A percentile compares a stretch with the other conserved stretches of the same genome.
Evolutionary conservation across 2,329 filamentous ascomycete species (phyloP).

Genomic region (Microdochium bolleyi): DNA sequence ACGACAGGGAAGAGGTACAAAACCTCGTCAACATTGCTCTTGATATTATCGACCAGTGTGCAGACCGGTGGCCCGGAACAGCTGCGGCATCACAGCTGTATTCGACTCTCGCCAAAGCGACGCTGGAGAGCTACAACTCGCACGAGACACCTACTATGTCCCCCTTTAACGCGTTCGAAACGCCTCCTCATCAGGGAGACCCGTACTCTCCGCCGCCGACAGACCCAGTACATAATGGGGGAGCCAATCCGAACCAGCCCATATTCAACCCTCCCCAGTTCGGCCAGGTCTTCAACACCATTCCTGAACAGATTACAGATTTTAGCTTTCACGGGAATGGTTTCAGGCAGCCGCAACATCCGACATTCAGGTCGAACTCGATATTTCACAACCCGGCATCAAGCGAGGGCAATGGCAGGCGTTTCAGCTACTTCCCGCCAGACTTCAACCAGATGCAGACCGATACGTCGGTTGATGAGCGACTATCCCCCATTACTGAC

Average conservation of each 20-base stretch:
- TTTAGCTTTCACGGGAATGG: constrained; percentile 35
- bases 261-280: constrained; percentile 46
- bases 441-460: constrained; percentile 33
- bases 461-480: constrained; percentile 18
- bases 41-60: constrained; percentile 70
- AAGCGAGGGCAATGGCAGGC: constrained; percentile 43
- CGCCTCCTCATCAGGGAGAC: constrained; percentile 40
- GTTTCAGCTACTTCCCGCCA: constrained; percentile 58
- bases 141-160: constrained; percentile 30
- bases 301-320: constrained; percentile 42
- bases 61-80: constrained; percentile 87
- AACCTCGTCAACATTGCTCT: constrained; percentile 66
- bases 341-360: constrained; percentile 20
- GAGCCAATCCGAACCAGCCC: constrained; percentile 22
- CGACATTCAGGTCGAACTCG: constrained; percentile 56
- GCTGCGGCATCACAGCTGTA: constrained; percentile 80
- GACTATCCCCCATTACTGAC: constrained; percentile 19
- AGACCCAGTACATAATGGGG: constrained; percentile 26
- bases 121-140: constrained; percentile 77
- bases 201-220: constrained; percentile 37
- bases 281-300: constrained; percentile 49
- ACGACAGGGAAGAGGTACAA: constrained; percentile 69
- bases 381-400: constrained; percentile 55
- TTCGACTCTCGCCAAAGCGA: constrained; percentile 74
- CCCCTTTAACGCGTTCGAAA: constrained; percentile 24